phyloP scores from a whole-genome alignment of 371 early-diverging fungal genomes.

The Saksenaea oblongispora region DNA sequence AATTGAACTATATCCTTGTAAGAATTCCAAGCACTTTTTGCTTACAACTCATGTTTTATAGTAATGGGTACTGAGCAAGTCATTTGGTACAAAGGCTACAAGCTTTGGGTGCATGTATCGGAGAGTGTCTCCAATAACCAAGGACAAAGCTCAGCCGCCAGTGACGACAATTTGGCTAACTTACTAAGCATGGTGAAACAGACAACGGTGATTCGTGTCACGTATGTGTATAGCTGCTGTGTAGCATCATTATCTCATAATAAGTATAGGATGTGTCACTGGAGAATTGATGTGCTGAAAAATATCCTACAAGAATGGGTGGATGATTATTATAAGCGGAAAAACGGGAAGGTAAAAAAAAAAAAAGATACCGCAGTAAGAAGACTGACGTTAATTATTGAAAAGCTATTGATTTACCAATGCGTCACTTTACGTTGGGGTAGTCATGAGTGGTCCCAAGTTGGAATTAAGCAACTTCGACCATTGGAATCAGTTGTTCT shows the following conservation, averaged over 20 bases:
- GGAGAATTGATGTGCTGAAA: slow-evolving; percentile 19
- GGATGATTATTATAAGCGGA: slow-evolving; percentile 17
- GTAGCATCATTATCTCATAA: no score
- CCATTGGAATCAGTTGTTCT: slow-evolving; percentile 36
- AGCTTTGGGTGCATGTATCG: slow-evolving; percentile 26
- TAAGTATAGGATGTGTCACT: slow-evolving; percentile 17
- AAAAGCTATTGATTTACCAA: slow-evolving; percentile 31
- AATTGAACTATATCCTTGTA: slow-evolving; percentile 35
- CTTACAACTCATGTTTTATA: not conserved
- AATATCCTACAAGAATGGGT: slow-evolving; percentile 43
- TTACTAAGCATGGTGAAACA: no score
- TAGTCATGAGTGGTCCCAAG: slow-evolving; percentile 19
- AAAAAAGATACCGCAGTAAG: no score
- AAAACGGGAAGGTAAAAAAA: not conserved
- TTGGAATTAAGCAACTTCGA: slow-evolving; percentile 33
- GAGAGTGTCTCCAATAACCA: slow-evolving; percentile 11
- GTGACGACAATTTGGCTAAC: no score
- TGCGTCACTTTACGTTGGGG: slow-evolving; percentile 26
- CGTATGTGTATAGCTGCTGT: no score
- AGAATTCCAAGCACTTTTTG: slow-evolving; percentile 5
- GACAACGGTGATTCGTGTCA: no score
- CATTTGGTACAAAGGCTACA: slow-evolving; percentile 31
- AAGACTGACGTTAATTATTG: no score
- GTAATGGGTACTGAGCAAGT: slow-evolving; percentile 14
- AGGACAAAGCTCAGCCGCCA: no score